phyloP scores from a whole-genome alignment of 2,329 filamentous ascomycete genomes.

The Trichothecium sympodiale region DNA sequence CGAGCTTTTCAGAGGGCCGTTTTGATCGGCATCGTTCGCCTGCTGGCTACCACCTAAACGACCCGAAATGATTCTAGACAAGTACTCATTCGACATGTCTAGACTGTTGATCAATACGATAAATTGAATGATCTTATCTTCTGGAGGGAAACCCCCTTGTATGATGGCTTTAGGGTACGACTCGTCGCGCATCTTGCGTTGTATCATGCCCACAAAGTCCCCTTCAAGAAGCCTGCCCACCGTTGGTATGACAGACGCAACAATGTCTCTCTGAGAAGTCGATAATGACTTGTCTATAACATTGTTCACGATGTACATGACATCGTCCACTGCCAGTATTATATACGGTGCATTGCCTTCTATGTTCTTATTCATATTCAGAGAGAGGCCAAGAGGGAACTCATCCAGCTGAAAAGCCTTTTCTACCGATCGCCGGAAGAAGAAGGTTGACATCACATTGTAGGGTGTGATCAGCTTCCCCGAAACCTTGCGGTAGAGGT shows the following conservation, averaged over 20 bases:
- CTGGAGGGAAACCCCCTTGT: conserved; percentile 73
- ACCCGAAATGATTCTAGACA: conserved; percentile 70
- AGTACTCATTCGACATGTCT: conserved; percentile 84
- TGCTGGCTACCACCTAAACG: conserved; percentile 34
- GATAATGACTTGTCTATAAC: conserved; percentile 78
- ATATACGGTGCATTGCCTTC: conserved; percentile 79
- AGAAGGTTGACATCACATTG: conserved; percentile 89
- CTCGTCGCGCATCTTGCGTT: conserved; percentile 95
- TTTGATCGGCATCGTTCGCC: conserved; percentile 4
- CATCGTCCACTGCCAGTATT: conserved; percentile 90
- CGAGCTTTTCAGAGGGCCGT: conserved; percentile 43
- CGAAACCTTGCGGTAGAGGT: conserved; percentile 67
- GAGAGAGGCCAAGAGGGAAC: conserved; percentile 64
- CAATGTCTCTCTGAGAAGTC: conserved; percentile 71
- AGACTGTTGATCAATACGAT: conserved; percentile 92
- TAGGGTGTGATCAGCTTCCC: conserved; percentile 69
- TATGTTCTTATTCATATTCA: conserved; percentile 62
- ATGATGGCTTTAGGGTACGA: conserved; percentile 73
- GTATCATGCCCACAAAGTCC: conserved; percentile 94
- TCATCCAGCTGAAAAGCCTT: conserved; percentile 97
- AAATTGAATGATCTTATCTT: conserved; percentile 80
- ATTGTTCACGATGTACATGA: conserved; percentile 98
- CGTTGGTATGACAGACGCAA: conserved; percentile 67
- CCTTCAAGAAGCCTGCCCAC: conserved; percentile 70
- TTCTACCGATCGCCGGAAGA: conserved; percentile 90